phyloP scores from a whole-genome alignment of 1,284 basidiomycete species.

The Cryptococcus floricola region DNA sequence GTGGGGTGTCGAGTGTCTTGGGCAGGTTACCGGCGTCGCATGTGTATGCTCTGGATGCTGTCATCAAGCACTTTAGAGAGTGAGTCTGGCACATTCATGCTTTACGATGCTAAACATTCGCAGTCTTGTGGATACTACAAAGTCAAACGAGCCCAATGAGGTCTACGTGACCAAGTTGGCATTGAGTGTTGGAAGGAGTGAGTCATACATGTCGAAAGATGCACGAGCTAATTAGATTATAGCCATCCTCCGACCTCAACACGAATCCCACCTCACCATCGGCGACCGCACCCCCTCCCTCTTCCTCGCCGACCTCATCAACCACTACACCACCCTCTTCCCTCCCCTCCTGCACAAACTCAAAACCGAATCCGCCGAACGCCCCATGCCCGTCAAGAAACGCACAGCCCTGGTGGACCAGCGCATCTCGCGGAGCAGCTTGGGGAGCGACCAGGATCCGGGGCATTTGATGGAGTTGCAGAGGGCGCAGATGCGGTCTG shows the following conservation, averaged over 20 bases:
- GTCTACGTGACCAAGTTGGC: conserved; percentile 81
- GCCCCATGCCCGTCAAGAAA: conserved; percentile 74
- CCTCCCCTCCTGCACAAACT: conserved; percentile 77
- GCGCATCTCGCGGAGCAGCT: conserved; percentile 60
- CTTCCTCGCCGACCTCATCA: conserved; percentile 77
- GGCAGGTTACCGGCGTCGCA: conserved; percentile 73
- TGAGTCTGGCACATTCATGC: conserved; percentile 48
- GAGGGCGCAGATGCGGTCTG: conserved; percentile 14
- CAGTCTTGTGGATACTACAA: conserved; percentile 68
- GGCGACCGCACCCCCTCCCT: conserved; percentile 79
- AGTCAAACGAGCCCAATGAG: conserved; percentile 63
- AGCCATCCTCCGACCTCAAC: conserved; percentile 78
- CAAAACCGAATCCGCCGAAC: conserved; percentile 70
- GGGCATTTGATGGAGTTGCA: conserved; percentile 51
- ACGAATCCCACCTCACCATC: conserved; percentile 74
- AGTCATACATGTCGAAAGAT: conserved; percentile 35
- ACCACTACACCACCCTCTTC: conserved; percentile 69
- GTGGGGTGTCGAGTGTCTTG: conserved; percentile 66
- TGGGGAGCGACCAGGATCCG: conserved; percentile 51
- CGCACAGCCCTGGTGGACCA: conserved; percentile 84
- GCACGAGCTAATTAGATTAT: neutral
- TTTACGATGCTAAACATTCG: neutral
- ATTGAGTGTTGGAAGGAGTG: conserved; percentile 77
- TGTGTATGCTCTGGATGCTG: conserved; percentile 72
- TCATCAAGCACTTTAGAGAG: conserved; percentile 73